Evolutionary conservation across 306 rosid genomes (phyloP).

Genomic region (Cicer yamashitae): DNA sequence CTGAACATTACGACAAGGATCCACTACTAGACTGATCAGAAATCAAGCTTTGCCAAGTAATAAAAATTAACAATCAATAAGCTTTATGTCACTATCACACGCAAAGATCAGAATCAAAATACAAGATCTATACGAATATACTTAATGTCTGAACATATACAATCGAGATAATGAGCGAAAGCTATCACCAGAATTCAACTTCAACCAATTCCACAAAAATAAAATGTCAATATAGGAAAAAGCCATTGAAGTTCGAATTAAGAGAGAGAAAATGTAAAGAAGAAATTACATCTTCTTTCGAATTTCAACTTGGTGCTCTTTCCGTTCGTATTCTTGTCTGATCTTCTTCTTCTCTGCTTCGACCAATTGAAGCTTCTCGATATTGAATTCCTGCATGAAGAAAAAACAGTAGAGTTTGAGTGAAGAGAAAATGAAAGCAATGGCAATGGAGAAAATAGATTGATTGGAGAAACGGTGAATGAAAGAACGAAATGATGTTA

Average conservation of each 20-base stretch:
- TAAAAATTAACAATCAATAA: not conserved
- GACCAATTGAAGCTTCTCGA: slow-evolving; percentile 91
- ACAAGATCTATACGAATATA: slow-evolving; percentile 12
- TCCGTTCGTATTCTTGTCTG: slow-evolving; percentile 92
- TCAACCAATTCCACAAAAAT: slow-evolving; percentile 1
- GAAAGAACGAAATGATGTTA: slow-evolving; percentile 26
- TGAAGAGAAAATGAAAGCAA: not conserved
- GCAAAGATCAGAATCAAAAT: slow-evolving; percentile 35
- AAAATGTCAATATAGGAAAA: not conserved
- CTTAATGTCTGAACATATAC: not conserved
- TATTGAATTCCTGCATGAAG: slow-evolving; percentile 78
- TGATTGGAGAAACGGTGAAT: not conserved
- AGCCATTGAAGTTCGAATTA: not conserved
- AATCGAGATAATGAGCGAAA: not conserved
- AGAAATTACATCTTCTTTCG: slow-evolving; percentile 84
- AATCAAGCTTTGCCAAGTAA: slow-evolving; percentile 29
- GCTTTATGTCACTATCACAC: slow-evolving; percentile 10
- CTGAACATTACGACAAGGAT: slow-evolving; percentile 7
- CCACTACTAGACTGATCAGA: not conserved
- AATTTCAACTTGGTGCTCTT: slow-evolving; percentile 89
- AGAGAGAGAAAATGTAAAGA: not conserved
- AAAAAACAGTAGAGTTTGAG: not conserved
- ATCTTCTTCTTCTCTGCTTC: slow-evolving; percentile 98
- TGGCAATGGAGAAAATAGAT: not conserved
- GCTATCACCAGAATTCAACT: slow-evolving; percentile 4